Conservation (phyloP, 306 rosid species). For the Glycine latifolia region DNA sequence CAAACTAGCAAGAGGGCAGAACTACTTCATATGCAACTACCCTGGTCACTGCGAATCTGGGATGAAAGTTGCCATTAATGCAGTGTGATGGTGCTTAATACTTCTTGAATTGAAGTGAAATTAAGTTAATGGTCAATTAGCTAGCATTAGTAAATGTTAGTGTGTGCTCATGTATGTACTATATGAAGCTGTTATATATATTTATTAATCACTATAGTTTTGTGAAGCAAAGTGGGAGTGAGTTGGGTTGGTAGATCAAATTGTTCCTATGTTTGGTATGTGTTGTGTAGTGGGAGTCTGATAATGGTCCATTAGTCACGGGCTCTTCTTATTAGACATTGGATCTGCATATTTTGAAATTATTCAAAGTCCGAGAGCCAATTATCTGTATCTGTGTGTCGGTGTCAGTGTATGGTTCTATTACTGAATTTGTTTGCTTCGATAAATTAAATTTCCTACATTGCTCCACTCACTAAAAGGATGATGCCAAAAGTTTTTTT, state of each 20-base stretch:
- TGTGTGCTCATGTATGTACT: neutral
- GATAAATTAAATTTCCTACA: neutral
- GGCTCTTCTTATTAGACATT: slow-evolving; percentile 26
- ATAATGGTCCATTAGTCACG: slow-evolving; percentile 24
- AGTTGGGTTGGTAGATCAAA: slow-evolving; percentile 9
- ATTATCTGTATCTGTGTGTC: neutral
- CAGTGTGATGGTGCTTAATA: slow-evolving; percentile 39
- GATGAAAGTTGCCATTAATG: slow-evolving; percentile 70
- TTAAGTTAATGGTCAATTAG: neutral
- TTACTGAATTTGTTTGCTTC: neutral
- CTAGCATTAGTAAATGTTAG: neutral
- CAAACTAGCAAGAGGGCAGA: slow-evolving; percentile 55
- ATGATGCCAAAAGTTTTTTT: neutral
- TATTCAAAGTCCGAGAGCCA: neutral
- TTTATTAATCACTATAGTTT: neutral
- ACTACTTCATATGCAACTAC: slow-evolving; percentile 68
- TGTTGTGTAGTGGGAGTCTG: slow-evolving; percentile 2
- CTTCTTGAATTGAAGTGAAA: neutral
- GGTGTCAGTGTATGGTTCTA: slow-evolving; percentile 10
- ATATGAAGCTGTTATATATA: neutral
- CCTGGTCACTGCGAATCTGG: slow-evolving; percentile 71
- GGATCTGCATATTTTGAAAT: neutral
- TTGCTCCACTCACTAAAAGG: slow-evolving; percentile 17
- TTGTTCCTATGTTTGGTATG: neutral
- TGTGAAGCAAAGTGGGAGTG: slow-evolving; percentile 24